phyloP scores from a whole-genome alignment of 2,329 filamentous ascomycete species.

The Pseudogymnoascus sp. region DNA sequence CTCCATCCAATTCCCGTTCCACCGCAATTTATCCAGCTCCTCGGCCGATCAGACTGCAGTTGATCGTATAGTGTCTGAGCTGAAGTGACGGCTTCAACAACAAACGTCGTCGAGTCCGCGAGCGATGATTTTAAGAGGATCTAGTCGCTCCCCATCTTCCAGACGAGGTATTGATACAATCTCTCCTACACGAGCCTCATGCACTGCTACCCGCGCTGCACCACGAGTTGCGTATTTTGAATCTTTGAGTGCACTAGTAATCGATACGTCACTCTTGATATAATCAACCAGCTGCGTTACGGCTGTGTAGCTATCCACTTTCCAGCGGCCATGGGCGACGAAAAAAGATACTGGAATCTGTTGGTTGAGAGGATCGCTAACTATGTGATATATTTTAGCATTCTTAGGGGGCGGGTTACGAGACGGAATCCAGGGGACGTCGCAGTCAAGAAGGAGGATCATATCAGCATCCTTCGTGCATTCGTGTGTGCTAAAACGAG shows the following conservation, averaged over 20 bases:
- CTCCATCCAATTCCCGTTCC: conserved; percentile 48
- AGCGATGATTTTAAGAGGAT: conserved; percentile 8
- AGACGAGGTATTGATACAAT: conserved; percentile 21
- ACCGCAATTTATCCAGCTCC: conserved; percentile 47
- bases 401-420: conserved; percentile 49
- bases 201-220: conserved; percentile 12
- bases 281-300: conserved; percentile 28
- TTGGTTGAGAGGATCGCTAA: conserved; percentile 58
- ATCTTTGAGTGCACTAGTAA: conserved; percentile 1
- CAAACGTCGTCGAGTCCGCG: neutral
- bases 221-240: conserved; percentile 6
- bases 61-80: neutral
- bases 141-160: conserved; percentile 18
- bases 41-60: conserved; percentile 25
- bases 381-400: conserved; percentile 57
- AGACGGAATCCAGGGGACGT: conserved; percentile 63
- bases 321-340: conserved; percentile 43
- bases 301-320: conserved; percentile 42
- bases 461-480: conserved; percentile 50
- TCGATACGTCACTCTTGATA: conserved; percentile 16
- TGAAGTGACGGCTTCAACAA: neutral
- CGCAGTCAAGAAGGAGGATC: conserved; percentile 60
- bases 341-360: conserved; percentile 54
- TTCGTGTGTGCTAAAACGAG: conserved; percentile 53
- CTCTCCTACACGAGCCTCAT: conserved; percentile 19